phyloP scores from a whole-genome alignment of 805 yeast species.

The Teunomyces gatunensis region DNA sequence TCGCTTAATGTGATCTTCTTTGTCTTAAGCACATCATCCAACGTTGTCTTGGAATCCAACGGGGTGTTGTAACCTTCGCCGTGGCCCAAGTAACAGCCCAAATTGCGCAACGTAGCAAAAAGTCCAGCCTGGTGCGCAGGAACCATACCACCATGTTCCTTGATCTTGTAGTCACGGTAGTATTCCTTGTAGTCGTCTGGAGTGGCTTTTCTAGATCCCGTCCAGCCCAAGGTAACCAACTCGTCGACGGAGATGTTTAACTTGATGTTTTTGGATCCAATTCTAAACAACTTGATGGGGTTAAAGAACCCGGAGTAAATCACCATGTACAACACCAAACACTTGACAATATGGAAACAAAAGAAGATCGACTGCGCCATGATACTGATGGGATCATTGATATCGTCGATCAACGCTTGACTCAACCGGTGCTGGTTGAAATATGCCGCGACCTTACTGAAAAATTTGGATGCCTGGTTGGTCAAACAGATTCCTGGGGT shows the following conservation, averaged over 20 bases:
- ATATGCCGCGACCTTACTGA: conserved; percentile 19
- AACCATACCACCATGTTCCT: conserved; percentile 70
- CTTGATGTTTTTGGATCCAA: conserved; percentile 26
- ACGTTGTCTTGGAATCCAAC: conserved; percentile 38
- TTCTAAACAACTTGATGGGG: conserved; percentile 49
- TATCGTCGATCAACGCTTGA: conserved; percentile 48
- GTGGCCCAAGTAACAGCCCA: conserved; percentile 60
- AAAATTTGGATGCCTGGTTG: conserved; percentile 43
- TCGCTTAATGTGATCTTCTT: conserved; percentile 53
- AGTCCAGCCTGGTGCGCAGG: conserved; percentile 74
- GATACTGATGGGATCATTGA: conserved; percentile 33
- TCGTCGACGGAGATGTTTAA: conserved; percentile 48
- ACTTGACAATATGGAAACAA: conserved; percentile 65
- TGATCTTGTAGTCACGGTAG: conserved; percentile 62
- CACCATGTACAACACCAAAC: conserved; percentile 50
- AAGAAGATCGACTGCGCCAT: conserved; percentile 68
- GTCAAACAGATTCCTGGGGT: conserved; percentile 89
- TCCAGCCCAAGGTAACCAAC: conserved; percentile 80
- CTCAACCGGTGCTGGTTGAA: conserved; percentile 47
- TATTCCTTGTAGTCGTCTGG: conserved; percentile 67
- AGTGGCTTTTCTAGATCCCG: conserved; percentile 79
- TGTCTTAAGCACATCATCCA: conserved; percentile 21
- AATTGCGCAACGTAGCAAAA: conserved; percentile 53
- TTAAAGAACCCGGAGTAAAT: conserved; percentile 74
- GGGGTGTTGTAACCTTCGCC: conserved; percentile 86